Percentiles rank a stretch among this genome's conserved stretches.
phyloP scores from a whole-genome alignment of 2,329 filamentous ascomycete species.

The Colletotrichum sp. region DNA sequence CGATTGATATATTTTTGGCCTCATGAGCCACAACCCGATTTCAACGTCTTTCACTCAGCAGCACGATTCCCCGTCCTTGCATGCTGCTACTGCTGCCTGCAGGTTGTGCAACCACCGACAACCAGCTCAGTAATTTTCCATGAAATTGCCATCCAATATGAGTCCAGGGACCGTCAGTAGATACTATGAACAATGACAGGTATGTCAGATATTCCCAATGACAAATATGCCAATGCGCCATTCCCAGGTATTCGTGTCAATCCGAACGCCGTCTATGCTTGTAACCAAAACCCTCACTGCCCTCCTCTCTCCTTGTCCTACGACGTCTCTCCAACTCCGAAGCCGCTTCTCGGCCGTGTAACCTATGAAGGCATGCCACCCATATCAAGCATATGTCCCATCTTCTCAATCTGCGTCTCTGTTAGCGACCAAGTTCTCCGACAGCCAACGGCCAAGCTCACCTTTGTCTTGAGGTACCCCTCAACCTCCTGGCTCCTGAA shows the following conservation, averaged over 20 bases:
- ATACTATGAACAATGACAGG: background rate
- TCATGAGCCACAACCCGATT: background rate
- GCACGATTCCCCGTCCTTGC: background rate
- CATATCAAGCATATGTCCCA: conserved; percentile 80
- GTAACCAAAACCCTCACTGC: background rate
- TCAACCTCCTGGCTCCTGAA: conserved; percentile 90
- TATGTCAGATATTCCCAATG: background rate
- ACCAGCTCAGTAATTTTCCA: background rate
- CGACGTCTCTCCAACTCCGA: background rate
- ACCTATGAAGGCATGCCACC: conserved; percentile 26
- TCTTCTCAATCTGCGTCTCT: conserved; percentile 74
- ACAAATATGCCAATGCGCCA: conserved; percentile 13
- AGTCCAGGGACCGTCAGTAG: background rate
- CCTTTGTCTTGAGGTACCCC: conserved; percentile 94
- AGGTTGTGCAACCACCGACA: background rate
- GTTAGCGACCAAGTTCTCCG: background rate
- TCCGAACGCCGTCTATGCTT: conserved; percentile 16
- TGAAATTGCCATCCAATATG: background rate
- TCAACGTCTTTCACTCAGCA: background rate
- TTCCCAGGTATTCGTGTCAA: conserved; percentile 21
- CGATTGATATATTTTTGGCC: background rate
- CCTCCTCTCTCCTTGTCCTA: background rate
- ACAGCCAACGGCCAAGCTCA: conserved; percentile 43
- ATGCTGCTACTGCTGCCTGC: background rate
- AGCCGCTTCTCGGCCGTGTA: background rate